phyloP scores from a whole-genome alignment of 2,329 filamentous ascomycete species.

The Lachnellula occidentalis region DNA sequence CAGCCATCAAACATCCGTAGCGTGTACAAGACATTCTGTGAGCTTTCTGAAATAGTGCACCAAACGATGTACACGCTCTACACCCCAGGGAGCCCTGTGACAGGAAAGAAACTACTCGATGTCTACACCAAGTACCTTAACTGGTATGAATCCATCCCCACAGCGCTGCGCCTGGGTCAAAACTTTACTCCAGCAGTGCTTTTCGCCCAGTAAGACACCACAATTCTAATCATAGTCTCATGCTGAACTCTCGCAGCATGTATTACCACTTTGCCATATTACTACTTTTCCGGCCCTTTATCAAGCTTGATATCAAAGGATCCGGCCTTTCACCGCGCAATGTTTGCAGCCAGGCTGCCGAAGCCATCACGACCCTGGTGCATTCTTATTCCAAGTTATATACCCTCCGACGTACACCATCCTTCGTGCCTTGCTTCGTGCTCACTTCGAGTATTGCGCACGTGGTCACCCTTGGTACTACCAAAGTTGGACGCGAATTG shows the following conservation, averaged over 20 bases:
- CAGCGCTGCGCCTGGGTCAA: constrained; percentile 56
- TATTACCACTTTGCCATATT: constrained; percentile 66
- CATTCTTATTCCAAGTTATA: constrained; percentile 30
- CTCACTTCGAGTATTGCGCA: constrained; percentile 26
- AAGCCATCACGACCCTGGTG: constrained; percentile 32
- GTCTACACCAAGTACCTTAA: constrained; percentile 64
- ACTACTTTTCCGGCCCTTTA: constrained; percentile 66
- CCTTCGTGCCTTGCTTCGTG: constrained; percentile 31
- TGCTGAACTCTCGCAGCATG: constrained; percentile 44
- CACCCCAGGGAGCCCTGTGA: constrained; percentile 60
- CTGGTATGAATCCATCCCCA: constrained; percentile 66
- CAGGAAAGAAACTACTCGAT: constrained; percentile 55
- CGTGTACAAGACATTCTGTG: constrained; percentile 63
- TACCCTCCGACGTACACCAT: constrained; percentile 29
- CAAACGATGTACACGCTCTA: constrained; percentile 57
- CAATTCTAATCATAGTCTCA: no score
- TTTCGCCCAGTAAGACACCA: constrained; percentile 60
- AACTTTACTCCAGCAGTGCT: constrained; percentile 70
- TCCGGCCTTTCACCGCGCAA: constrained; percentile 26
- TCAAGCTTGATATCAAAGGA: constrained; percentile 24
- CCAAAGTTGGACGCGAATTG: constrained; percentile 33
- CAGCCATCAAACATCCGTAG: constrained; percentile 64
- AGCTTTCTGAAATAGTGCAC: constrained; percentile 68
- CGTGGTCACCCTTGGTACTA: constrained; percentile 21
- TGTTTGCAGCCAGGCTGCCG: constrained; percentile 30